phyloP scores from a whole-genome alignment of 148 eudicot species.

The Gaultheria prostrata region DNA sequence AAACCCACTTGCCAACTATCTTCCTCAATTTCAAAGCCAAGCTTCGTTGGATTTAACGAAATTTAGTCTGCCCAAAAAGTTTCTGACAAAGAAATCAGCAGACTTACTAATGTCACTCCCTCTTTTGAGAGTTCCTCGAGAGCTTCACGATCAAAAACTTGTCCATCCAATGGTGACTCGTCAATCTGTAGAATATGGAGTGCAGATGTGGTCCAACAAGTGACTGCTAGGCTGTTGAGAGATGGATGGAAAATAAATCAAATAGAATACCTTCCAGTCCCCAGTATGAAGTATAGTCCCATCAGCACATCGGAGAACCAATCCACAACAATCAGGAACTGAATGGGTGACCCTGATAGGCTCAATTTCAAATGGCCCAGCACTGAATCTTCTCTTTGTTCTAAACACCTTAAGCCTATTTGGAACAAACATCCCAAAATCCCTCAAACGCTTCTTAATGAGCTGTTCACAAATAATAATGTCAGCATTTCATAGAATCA shows the following conservation, averaged over 20 bases:
- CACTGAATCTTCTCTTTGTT: conserved; percentile 65
- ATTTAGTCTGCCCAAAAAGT: neutral
- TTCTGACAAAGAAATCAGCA: neutral
- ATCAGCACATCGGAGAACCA: conserved; percentile 94
- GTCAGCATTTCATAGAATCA: conserved; percentile 10
- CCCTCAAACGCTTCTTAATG: conserved; percentile 89
- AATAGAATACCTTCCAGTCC: conserved; percentile 88
- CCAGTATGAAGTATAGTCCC: conserved; percentile 98
- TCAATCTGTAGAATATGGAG: conserved; percentile 61
- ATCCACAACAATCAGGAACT: conserved; percentile 95
- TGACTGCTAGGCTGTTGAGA: conserved; percentile 13
- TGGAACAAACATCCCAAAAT: conserved; percentile 86
- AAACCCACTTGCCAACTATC: neutral
- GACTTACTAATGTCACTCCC: conserved; percentile 88
- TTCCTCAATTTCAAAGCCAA: conserved; percentile 6
- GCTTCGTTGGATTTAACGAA: neutral
- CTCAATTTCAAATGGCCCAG: conserved; percentile 97
- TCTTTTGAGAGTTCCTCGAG: conserved; percentile 92
- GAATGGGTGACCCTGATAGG: conserved; percentile 96
- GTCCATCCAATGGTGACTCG: conserved; percentile 88
- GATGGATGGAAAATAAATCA: neutral
- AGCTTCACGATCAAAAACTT: conserved; percentile 79
- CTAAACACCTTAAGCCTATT: conserved; percentile 79
- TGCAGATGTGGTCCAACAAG: conserved; percentile 9
- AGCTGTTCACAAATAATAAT: conserved; percentile 50